A percentile compares a stretch with the other conserved stretches of the same genome.
Evolutionary conservation across 306 rosid species (phyloP).

Genomic region (Quercus alba): DNA sequence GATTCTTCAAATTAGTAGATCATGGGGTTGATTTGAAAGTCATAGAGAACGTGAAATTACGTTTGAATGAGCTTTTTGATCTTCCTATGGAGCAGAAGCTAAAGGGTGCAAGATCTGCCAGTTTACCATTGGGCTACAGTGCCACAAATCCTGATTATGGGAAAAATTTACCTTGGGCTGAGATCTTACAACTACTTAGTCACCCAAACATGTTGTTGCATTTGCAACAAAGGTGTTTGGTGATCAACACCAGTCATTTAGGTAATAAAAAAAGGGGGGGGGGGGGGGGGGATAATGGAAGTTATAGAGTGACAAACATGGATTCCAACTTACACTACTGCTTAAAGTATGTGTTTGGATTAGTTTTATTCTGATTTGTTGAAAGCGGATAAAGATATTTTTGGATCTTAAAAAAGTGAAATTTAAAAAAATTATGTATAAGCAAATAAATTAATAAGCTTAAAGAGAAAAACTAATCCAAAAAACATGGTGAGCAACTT

Average conservation of each 20-base stretch:
- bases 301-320: not conserved
- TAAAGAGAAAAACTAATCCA: too few relatives aligned
- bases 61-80: not conserved
- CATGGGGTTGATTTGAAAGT: not conserved
- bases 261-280: not conserved
- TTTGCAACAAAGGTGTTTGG: conserved; percentile 1
- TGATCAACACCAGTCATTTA: not conserved
- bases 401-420: too few relatives aligned
- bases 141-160: conserved; percentile 3
- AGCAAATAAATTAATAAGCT: too few relatives aligned
- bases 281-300: not conserved
- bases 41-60: not conserved
- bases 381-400: too few relatives aligned
- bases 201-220: not conserved
- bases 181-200: not conserved
- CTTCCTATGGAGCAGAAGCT: not conserved
- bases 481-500: too few relatives aligned
- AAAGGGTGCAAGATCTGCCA: not conserved
- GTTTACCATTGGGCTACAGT: not conserved
- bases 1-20: not conserved
- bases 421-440: too few relatives aligned
- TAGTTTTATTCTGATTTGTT: too few relatives aligned
- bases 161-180: not conserved
- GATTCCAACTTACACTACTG: too few relatives aligned
- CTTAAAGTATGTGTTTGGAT: too few relatives aligned